Conservation (phyloP, 2,329 filamentous ascomycete species). For the Aspergillus pseudonomiae region DNA sequence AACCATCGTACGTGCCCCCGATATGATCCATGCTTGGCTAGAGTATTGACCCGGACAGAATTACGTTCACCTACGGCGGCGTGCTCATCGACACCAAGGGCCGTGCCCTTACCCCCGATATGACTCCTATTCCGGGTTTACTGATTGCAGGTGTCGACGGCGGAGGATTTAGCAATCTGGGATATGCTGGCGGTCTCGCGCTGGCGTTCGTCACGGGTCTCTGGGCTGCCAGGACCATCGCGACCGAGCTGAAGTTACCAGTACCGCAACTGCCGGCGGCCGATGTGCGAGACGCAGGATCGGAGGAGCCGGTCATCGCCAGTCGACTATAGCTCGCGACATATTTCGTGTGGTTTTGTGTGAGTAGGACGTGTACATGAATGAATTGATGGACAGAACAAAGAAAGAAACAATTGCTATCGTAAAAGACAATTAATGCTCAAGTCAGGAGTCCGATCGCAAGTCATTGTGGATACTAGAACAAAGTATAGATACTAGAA, state of each 20-base stretch:
- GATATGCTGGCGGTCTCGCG: constrained; percentile 32
- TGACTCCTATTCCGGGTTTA: constrained; percentile 21
- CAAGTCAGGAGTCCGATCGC: neutral
- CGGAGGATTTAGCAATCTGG: constrained; percentile 29
- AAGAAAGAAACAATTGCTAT: neutral
- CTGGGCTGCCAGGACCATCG: constrained; percentile 26
- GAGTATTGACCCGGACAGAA: constrained; percentile 15
- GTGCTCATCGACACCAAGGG: constrained; percentile 27
- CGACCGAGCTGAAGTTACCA: constrained; percentile 21
- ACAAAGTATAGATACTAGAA: neutral
- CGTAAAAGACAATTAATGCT: neutral
- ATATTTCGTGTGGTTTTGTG: neutral
- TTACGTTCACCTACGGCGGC: constrained; percentile 34
- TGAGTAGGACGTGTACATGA: neutral
- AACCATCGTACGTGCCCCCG: constrained; percentile 28
- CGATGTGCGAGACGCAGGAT: constrained; percentile 12
- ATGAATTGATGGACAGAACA: neutral
- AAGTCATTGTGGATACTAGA: neutral
- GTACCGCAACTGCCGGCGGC: constrained; percentile 24
- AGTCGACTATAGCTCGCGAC: neutral
- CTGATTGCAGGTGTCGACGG: constrained; percentile 32
- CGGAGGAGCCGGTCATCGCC: neutral
- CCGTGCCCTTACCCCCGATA: constrained; percentile 27
- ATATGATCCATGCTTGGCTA: neutral
- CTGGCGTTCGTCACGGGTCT: constrained; percentile 32